Percentiles rank a stretch among this genome's conserved stretches.
These are phyloP conservation scores for Penicillium antarcticum DNA, from an alignment of 495 filamentous ascomycete genomes.

Conservation along the genomic window DNA sequence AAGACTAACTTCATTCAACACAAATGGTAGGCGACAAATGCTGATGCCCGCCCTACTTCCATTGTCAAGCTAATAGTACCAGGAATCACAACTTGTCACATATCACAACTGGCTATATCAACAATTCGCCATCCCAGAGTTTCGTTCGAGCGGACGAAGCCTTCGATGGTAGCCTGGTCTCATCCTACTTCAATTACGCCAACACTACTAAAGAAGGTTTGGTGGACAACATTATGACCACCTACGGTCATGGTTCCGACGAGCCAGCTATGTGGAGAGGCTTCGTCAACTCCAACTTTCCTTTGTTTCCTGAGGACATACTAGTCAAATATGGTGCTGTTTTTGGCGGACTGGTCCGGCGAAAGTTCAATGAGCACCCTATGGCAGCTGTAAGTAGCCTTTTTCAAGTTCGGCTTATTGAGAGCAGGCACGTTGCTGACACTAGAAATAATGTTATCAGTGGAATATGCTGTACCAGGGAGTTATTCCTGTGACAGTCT, in stretches of 20 bases:
- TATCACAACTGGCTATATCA: constrained; percentile 26
- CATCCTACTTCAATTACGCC: constrained; percentile 29
- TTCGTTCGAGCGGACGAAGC: constrained; percentile 25
- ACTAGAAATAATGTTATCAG: constrained; percentile 2
- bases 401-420: background rate
- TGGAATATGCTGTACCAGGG: constrained; percentile 27
- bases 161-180: constrained; percentile 19
- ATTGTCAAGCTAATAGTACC: background rate
- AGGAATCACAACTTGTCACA: constrained; percentile 32
- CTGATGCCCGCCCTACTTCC: background rate
- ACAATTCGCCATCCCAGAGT: constrained; percentile 22
- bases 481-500: constrained; percentile 22
- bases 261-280: constrained; percentile 11
- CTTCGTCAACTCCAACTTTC: constrained; percentile 21
- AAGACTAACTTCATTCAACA: constrained; percentile 28
- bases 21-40: constrained; percentile 19
- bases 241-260: constrained; percentile 1
- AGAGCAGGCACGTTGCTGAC: background rate
- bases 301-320: constrained; percentile 18
- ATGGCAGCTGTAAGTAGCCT: constrained; percentile 17
- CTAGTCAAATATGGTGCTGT: constrained; percentile 15
- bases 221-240: constrained; percentile 25
- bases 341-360: constrained; percentile 18
- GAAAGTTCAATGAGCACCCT: constrained; percentile 5
- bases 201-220: constrained; percentile 24